A percentile compares a stretch with the other conserved stretches of the same genome.
Conservation (phyloP, 495 filamentous ascomycete species). For the Podospora pseudocomata region DNA sequence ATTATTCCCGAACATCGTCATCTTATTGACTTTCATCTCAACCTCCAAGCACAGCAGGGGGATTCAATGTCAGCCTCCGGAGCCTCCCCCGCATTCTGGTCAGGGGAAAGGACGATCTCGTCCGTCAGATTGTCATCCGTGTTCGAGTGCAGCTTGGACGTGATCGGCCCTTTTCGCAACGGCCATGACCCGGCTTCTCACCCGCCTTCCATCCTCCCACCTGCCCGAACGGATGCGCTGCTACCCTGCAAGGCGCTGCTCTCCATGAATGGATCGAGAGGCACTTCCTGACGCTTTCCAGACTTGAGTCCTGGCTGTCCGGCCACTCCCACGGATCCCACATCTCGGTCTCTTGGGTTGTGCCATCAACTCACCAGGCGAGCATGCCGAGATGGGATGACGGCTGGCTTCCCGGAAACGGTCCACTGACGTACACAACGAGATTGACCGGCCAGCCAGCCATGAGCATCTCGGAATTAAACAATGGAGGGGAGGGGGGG, state of each 20-base stretch:
- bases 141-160: not conserved
- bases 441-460: not conserved
- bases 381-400: constrained; percentile 2
- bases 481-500: not conserved
- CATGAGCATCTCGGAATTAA: not conserved
- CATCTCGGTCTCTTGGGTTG: not conserved
- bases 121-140: not conserved
- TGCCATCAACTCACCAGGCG: not conserved
- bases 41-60: not conserved
- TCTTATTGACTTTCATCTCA: not conserved
- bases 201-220: not conserved
- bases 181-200: not conserved
- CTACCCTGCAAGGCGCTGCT: constrained; percentile 7
- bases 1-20: not conserved
- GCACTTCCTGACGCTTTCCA: not conserved
- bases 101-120: not conserved
- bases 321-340: not conserved
- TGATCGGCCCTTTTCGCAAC: constrained; percentile 20
- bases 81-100: not conserved
- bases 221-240: constrained; percentile 3
- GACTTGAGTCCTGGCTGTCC: not conserved
- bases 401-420: not conserved
- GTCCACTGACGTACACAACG: not conserved
- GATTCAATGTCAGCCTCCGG: too few relatives aligned
- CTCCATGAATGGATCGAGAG: not conserved